A percentile compares a stretch with the other conserved stretches of the same genome.
phyloP scores from a whole-genome alignment of 2,329 filamentous ascomycete genomes.

The Fusarium ambrosium region DNA sequence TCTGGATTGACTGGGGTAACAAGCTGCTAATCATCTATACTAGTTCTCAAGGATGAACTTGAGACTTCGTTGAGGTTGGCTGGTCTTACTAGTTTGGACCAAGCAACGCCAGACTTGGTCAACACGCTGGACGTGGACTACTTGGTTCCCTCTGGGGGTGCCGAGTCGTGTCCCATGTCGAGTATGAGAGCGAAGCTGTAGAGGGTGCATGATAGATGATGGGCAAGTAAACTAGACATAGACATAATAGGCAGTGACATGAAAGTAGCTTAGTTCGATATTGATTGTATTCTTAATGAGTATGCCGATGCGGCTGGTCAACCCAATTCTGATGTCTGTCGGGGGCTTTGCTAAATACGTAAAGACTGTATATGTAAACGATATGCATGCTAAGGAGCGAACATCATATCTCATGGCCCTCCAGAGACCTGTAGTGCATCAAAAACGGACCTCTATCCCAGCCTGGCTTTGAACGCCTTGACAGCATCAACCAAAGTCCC shows the following conservation, averaged over 20 bases:
- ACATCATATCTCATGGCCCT: background rate
- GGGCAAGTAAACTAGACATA: background rate
- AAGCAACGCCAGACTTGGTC: slow-evolving; percentile 46
- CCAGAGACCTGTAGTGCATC: background rate
- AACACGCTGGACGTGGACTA: slow-evolving; percentile 51
- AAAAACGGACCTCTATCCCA: slow-evolving; percentile 1
- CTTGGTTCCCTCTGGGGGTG: slow-evolving; percentile 43
- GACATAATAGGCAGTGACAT: background rate
- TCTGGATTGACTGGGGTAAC: accelerated
- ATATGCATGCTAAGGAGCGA: background rate
- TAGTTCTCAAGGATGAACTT: slow-evolving; percentile 50
- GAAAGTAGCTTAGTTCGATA: background rate
- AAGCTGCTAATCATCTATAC: background rate
- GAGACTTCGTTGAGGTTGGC: slow-evolving; percentile 50
- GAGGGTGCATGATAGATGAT: too few relatives aligned
- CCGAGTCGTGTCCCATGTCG: slow-evolving; percentile 16
- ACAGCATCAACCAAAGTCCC: slow-evolving; percentile 53
- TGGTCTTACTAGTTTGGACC: slow-evolving; percentile 47
- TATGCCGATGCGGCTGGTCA: too few relatives aligned
- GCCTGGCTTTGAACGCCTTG: slow-evolving; percentile 41
- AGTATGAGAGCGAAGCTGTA: slow-evolving; percentile 33
- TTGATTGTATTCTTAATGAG: background rate
- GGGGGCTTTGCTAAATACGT: background rate
- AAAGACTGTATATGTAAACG: background rate
- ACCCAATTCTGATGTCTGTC: background rate